phyloP scores from a whole-genome alignment of 1,284 basidiomycete genomes.

The Malassezia caprae region DNA sequence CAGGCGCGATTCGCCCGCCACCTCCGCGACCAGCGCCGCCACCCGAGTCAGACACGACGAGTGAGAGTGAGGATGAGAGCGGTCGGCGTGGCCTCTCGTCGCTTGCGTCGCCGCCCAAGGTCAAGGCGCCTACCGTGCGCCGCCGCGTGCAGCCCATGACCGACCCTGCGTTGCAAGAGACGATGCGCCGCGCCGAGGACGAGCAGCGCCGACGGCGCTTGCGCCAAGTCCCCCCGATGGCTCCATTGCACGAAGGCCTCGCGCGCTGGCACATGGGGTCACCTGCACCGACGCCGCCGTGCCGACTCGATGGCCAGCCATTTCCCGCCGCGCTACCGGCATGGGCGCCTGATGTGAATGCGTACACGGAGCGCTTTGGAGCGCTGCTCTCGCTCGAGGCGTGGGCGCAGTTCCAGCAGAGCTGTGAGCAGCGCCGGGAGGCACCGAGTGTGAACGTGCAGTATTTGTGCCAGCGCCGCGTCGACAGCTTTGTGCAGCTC shows the following conservation, averaged over 20 bases:
- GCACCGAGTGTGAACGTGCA: not conserved
- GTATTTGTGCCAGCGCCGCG: not conserved
- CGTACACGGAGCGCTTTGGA: slow-evolving; percentile 69
- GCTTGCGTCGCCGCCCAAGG: slow-evolving; percentile 41
- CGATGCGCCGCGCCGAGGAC: slow-evolving; percentile 25
- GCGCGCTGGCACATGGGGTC: slow-evolving; percentile 78
- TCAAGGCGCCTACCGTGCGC: slow-evolving; percentile 52
- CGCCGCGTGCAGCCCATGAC: slow-evolving; percentile 65
- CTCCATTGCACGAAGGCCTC: slow-evolving; percentile 66
- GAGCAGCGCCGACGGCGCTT: slow-evolving; percentile 52
- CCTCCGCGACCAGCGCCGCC: slow-evolving; percentile 15
- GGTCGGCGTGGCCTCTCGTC: slow-evolving; percentile 48
- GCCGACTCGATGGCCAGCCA: slow-evolving; percentile 26
- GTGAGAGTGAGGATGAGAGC: slow-evolving; percentile 55
- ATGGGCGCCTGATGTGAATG: slow-evolving; percentile 51
- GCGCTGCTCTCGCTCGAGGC: slow-evolving; percentile 82
- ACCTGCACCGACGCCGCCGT: slow-evolving; percentile 51
- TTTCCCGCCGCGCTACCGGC: slow-evolving; percentile 57
- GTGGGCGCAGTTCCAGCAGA: slow-evolving; percentile 75
- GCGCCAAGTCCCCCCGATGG: slow-evolving; percentile 72
- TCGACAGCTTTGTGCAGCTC: slow-evolving; percentile 59
- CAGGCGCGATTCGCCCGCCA: slow-evolving; percentile 21
- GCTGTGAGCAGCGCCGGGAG: slow-evolving; percentile 56
- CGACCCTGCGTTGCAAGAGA: slow-evolving; percentile 39
- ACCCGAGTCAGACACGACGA: slow-evolving; percentile 8